Evolutionary conservation across 192 early-diverging fungal genomes (phyloP).

Genomic region (Mortierella alpina): DNA sequence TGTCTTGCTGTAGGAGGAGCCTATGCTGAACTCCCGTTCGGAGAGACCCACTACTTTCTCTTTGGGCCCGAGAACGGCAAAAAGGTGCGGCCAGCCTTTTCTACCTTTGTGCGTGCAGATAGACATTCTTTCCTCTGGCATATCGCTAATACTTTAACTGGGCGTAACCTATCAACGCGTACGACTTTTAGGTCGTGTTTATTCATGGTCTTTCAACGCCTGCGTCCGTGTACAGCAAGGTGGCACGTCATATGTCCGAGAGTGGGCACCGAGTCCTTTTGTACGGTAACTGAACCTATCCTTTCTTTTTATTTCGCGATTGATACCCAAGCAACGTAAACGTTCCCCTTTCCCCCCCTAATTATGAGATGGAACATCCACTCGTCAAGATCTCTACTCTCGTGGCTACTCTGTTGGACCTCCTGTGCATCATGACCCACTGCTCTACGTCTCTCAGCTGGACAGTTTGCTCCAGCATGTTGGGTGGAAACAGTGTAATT

Average conservation of each 20-base stretch:
- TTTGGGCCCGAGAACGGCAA: slow-evolving; percentile 55
- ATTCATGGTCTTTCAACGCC: slow-evolving; percentile 48
- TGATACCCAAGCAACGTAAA: not conserved
- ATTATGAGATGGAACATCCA: not conserved
- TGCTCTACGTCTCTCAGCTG: slow-evolving; percentile 47
- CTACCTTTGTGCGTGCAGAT: not conserved
- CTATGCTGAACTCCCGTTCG: slow-evolving; percentile 38
- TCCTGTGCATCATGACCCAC: slow-evolving; percentile 28
- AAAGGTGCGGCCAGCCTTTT: slow-evolving; percentile 22
- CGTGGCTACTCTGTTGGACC: slow-evolving; percentile 48
- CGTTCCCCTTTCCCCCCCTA: not conserved
- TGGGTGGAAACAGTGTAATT: slow-evolving; percentile 36
- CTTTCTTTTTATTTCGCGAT: not conserved
- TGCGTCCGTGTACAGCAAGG: slow-evolving; percentile 27
- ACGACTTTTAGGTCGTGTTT: slow-evolving; percentile 28
- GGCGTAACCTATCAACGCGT: too few relatives aligned
- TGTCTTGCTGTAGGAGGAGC: slow-evolving; percentile 24
- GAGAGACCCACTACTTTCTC: slow-evolving; percentile 50
- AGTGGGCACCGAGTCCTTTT: slow-evolving; percentile 41
- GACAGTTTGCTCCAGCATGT: slow-evolving; percentile 38
- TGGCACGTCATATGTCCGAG: slow-evolving; percentile 35
- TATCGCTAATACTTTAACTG: too few relatives aligned
- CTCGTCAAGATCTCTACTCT: slow-evolving; percentile 34
- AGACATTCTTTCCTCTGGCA: too few relatives aligned
- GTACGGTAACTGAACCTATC: slow-evolving; percentile 14